Percentiles rank a stretch among this genome's conserved stretches.
Evolutionary conservation across 192 early-diverging fungal genomes (phyloP).

Genomic region (Chytriomyces confervae): DNA sequence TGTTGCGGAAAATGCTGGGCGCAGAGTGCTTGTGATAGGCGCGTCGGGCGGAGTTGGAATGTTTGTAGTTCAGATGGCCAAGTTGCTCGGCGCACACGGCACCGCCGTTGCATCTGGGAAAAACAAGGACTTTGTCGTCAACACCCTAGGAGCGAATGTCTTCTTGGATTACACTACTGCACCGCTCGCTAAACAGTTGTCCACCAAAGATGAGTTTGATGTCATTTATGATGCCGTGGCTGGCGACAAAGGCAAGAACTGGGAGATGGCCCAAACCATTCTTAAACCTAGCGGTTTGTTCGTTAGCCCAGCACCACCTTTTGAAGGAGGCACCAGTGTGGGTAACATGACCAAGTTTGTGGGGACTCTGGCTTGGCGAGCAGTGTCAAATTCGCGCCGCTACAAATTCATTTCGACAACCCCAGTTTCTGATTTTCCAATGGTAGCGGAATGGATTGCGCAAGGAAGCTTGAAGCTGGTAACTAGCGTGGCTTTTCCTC

Average conservation of each 20-base stretch:
- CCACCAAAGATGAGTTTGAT: slow-evolving; percentile 15
- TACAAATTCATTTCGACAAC: slow-evolving; percentile 24
- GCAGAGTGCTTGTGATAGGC: slow-evolving; percentile 38
- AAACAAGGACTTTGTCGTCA: slow-evolving; percentile 20
- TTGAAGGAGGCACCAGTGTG: slow-evolving; percentile 3
- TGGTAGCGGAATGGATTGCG: slow-evolving; percentile 27
- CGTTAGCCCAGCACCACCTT: slow-evolving; percentile 27
- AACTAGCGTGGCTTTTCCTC: slow-evolving; percentile 5
- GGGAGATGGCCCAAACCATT: slow-evolving; percentile 16
- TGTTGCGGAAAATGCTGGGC: slow-evolving; percentile 2
- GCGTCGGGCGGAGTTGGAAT: slow-evolving; percentile 40
- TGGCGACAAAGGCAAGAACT: slow-evolving; percentile 30
- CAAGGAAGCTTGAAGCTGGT: slow-evolving; percentile 21
- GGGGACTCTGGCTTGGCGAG: slow-evolving; percentile 6
- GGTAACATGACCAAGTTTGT: slow-evolving; percentile 1
- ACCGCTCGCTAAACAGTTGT: slow-evolving; percentile 25
- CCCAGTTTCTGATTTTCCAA: slow-evolving; percentile 21
- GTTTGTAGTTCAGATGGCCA: slow-evolving; percentile 28
- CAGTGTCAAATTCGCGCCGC: not conserved
- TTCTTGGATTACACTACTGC: slow-evolving; percentile 25
- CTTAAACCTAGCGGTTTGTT: slow-evolving; percentile 34
- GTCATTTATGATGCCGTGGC: slow-evolving; percentile 36
- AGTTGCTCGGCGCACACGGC: slow-evolving; percentile 27
- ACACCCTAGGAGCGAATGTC: slow-evolving; percentile 5
- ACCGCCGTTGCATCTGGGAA: slow-evolving; percentile 21